A percentile compares a stretch with the other conserved stretches of the same genome.
Conservation (phyloP, 2,329 filamentous ascomycete genomes). For the Thielaviopsis cerberus region DNA sequence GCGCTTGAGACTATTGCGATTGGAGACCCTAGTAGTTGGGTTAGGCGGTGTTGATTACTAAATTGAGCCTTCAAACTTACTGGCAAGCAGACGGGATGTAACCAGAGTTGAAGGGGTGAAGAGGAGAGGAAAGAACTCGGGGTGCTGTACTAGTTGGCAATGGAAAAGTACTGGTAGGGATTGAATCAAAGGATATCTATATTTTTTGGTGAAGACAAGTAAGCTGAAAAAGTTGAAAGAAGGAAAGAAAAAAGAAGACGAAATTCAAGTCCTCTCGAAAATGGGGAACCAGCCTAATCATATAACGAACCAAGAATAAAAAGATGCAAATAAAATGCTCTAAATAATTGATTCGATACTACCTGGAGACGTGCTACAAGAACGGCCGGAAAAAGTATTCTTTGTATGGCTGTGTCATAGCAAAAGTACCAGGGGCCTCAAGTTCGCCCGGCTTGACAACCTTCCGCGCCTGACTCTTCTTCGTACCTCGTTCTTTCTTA, state of each 20-base stretch:
- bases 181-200: neutral
- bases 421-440: neutral
- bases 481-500: too few relatives aligned
- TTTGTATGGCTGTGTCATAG: neutral
- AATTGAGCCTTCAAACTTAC: neutral
- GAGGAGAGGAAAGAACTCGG: too few relatives aligned
- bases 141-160: too few relatives aligned
- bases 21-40: neutral
- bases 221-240: conserved; percentile 12
- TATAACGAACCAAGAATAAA: neutral
- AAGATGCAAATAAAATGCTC: neutral
- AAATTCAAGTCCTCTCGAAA: conserved; percentile 13
- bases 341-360: neutral
- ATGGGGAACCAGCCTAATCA: neutral
- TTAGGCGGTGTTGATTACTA: neutral
- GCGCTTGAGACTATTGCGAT: neutral
- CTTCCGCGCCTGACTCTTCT: neutral
- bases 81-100: neutral
- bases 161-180: neutral
- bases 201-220: neutral
- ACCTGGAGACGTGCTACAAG: neutral
- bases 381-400: neutral
- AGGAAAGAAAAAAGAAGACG: conserved; percentile 17
- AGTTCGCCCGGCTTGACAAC: neutral
- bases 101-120: neutral